phyloP scores from a whole-genome alignment of 2,329 filamentous ascomycete species.

The Albifimbria verrucaria region DNA sequence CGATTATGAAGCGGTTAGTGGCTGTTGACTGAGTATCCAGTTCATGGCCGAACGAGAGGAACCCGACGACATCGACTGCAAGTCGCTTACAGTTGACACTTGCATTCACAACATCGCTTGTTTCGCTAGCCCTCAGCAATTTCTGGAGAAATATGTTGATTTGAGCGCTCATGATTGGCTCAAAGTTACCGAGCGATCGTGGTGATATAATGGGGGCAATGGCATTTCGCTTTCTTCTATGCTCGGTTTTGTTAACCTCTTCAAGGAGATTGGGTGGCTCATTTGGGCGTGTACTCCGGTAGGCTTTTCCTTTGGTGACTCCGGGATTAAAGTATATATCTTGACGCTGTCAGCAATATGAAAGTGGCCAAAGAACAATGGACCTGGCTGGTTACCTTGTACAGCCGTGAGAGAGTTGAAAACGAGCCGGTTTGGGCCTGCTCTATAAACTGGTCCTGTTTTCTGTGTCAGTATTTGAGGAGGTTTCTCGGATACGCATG shows the following conservation, averaged over 20 bases:
- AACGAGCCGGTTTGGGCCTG: constrained; percentile 1
- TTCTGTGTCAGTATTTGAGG: neutral
- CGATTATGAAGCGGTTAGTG: neutral
- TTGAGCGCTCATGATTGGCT: constrained; percentile 1
- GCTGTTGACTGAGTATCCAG: constrained; percentile 4
- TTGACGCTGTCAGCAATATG: neutral
- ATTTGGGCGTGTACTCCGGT: neutral
- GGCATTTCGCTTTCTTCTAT: constrained; percentile 3
- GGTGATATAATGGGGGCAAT: neutral
- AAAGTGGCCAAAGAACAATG: too few species aligned
- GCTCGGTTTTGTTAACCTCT: neutral
- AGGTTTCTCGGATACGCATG: too few species aligned
- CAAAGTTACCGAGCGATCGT: constrained; percentile 1
- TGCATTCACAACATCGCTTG: neutral
- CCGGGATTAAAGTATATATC: neutral
- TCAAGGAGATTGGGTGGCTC: neutral
- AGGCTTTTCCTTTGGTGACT: neutral
- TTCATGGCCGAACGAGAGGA: constrained; percentile 2
- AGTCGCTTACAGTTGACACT: neutral
- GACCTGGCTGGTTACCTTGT: neutral
- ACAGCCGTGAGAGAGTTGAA: constrained; percentile 4
- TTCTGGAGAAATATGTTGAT: constrained; percentile 1
- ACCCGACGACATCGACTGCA: constrained; percentile 2
- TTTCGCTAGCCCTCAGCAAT: neutral
- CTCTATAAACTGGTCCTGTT: constrained; percentile 2